Conservation (phyloP, 106 monocot species). For the Dendrobium chrysotoxum region DNA sequence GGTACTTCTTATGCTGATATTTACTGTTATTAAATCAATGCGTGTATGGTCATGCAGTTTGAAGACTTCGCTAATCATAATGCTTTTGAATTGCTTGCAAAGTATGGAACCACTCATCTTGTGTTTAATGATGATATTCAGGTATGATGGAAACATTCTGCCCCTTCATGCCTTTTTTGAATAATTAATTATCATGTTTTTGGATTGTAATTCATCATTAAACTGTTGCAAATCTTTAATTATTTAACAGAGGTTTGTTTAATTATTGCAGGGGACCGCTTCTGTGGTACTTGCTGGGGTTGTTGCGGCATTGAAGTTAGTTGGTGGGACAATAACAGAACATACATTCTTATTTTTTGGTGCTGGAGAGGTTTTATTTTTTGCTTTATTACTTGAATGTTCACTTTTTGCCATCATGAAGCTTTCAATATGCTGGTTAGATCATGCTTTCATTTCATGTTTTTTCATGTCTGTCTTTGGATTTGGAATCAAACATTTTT, state of each 20-base stretch:
- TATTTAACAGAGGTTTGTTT: neutral
- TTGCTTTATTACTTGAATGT: neutral
- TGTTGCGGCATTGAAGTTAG: conserved; percentile 23
- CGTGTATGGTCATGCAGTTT: conserved; percentile 9
- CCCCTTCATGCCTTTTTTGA: neutral
- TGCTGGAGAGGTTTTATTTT: conserved; percentile 19
- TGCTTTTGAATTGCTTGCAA: conserved; percentile 27
- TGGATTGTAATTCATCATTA: neutral
- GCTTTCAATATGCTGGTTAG: neutral
- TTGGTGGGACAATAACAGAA: conserved; percentile 22
- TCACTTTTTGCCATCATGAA: neutral
- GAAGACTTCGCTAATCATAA: conserved; percentile 31
- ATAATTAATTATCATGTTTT: neutral
- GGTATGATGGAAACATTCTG: neutral
- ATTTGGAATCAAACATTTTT: too few relatives aligned
- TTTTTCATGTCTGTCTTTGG: too few relatives aligned
- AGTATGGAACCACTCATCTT: conserved; percentile 17
- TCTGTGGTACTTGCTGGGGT: conserved; percentile 28
- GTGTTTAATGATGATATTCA: conserved; percentile 32
- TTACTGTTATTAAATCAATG: neutral
- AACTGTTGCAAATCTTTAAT: neutral
- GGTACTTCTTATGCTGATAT: neutral
- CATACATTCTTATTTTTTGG: conserved; percentile 30
- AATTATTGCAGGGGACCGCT: conserved; percentile 21
- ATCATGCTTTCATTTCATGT: neutral